Conservation (phyloP, 345 rosid species). For the Linum lewisii region DNA sequence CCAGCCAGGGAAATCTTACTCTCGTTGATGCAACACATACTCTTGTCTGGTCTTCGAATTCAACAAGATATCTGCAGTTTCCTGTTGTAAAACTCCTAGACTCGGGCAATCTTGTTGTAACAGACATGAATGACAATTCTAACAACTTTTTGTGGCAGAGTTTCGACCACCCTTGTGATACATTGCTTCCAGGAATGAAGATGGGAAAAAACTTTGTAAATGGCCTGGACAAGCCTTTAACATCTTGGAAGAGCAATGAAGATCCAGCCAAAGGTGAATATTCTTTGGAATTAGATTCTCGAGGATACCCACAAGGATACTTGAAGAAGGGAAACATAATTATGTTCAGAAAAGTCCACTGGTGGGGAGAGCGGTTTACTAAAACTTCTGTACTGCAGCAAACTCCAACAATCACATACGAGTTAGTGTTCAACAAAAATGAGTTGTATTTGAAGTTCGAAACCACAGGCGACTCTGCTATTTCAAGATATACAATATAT, state of each 20-base stretch:
- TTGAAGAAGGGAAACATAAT: background rate
- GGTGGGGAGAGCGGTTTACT: background rate
- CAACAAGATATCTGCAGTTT: background rate
- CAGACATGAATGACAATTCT: background rate
- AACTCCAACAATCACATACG: background rate
- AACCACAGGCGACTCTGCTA: background rate
- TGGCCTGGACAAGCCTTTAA: background rate
- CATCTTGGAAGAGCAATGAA: background rate
- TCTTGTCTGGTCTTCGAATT: background rate
- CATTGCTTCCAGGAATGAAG: conserved; percentile 1
- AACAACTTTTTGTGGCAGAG: background rate
- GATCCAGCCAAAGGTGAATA: background rate
- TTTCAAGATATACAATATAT: background rate
- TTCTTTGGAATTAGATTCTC: background rate
- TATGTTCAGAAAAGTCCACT: background rate
- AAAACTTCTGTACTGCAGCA: background rate
- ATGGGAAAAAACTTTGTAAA: background rate
- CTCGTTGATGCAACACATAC: background rate
- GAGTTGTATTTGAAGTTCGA: conserved; percentile 1
- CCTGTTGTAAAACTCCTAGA: background rate
- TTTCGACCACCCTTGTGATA: conserved; percentile 2
- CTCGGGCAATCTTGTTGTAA: background rate
- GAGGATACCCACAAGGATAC: background rate
- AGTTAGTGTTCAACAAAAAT: background rate
- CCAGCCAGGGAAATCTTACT: background rate